A percentile compares a stretch with the other conserved stretches of the same genome.
phyloP scores from a whole-genome alignment of 2,329 filamentous ascomycete species.

The Microdochium paspali region DNA sequence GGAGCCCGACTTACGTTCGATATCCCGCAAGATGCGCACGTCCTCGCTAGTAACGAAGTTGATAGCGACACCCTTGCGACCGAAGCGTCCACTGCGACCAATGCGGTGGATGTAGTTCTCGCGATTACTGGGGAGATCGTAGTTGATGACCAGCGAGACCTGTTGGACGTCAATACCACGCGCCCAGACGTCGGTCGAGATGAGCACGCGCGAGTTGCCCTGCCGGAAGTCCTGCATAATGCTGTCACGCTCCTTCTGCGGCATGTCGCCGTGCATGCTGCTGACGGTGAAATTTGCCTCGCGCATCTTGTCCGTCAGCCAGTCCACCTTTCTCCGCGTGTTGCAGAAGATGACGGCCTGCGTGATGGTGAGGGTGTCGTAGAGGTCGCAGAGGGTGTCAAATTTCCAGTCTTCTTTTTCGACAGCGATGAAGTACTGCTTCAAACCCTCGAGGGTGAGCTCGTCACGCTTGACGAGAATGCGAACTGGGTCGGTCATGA shows the following conservation, averaged over 20 bases:
- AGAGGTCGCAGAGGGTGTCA: constrained; percentile 95
- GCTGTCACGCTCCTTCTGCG: constrained; percentile 92
- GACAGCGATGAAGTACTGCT: constrained; percentile 98
- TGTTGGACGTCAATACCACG: constrained; percentile 98
- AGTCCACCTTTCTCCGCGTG: constrained; percentile 96
- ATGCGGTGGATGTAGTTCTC: constrained; percentile 99
- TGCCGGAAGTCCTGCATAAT: constrained; percentile 99
- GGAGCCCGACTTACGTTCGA: constrained; percentile 61
- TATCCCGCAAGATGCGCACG: constrained; percentile 92
- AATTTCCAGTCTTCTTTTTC: constrained; percentile 99
- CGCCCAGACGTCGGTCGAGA: constrained; percentile 96
- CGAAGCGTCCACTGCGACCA: constrained; percentile 88
- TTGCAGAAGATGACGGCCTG: constrained; percentile 99
- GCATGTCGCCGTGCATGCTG: constrained; percentile 99
- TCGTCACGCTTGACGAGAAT: constrained; percentile 99
- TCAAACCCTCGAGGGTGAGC: constrained; percentile 90
- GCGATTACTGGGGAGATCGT: constrained; percentile 94
- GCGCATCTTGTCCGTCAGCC: constrained; percentile 98
- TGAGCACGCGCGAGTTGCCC: constrained; percentile 90
- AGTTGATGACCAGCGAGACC: constrained; percentile 97
- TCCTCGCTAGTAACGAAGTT: constrained; percentile 99
- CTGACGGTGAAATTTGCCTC: constrained; percentile 98
- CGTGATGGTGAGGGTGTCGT: constrained; percentile 96
- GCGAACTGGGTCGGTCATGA: constrained; percentile 96
- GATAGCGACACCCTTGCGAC: constrained; percentile 97